Conservation (phyloP, 2,329 filamentous ascomycete genomes). For the Hysterium pulicare region DNA sequence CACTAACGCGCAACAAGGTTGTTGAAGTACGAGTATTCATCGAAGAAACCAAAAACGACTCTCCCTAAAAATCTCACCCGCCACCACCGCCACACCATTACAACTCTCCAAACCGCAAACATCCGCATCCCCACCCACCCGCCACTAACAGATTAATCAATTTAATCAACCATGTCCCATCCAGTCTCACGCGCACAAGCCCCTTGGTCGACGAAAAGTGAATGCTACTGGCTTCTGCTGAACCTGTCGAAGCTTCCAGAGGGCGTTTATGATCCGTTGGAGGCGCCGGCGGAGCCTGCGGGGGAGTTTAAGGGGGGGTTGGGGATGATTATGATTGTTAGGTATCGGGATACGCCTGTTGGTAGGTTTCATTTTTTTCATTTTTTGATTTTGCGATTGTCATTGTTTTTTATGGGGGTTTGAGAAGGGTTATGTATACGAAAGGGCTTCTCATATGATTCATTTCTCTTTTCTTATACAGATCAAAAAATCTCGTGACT, state of each 20-base stretch:
- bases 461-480: too few relatives aligned
- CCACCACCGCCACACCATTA: neutral
- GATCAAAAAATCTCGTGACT: too few relatives aligned
- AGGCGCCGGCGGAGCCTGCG: constrained; percentile 6
- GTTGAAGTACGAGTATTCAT: too few relatives aligned
- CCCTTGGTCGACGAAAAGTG: constrained; percentile 24
- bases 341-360: constrained; percentile 30
- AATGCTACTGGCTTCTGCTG: constrained; percentile 25
- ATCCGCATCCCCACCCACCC: too few relatives aligned
- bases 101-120: too few relatives aligned
- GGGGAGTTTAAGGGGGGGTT: constrained; percentile 25
- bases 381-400: neutral
- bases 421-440: neutral
- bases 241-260: constrained; percentile 19
- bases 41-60: neutral
- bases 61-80: neutral
- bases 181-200: constrained; percentile 21
- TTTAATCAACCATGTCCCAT: neutral
- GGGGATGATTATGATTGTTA: constrained; percentile 24
- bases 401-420: neutral
- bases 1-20: too few relatives aligned
- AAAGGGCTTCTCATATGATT: too few relatives aligned
- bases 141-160: too few relatives aligned
- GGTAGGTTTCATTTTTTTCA: constrained; percentile 19
- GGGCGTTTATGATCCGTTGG: constrained; percentile 24